Evolutionary conservation across 2,329 filamentous ascomycete genomes (phyloP), one percentile per base, ranked within the genome.

Genomic region (Dothideomycetes sp.): DNA sequence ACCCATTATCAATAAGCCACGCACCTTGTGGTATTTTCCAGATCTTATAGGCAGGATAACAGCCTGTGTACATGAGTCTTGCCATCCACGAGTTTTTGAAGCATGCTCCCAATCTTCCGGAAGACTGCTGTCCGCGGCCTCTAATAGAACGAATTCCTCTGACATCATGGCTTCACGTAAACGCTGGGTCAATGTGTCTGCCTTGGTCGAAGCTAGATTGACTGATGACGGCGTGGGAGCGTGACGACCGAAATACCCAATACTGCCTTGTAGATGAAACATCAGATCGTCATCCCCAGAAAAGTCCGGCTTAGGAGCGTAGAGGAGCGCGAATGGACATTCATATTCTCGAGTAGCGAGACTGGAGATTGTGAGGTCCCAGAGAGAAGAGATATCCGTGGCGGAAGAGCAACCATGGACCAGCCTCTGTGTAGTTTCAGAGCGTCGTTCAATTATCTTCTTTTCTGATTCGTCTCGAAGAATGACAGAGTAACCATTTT

Each of bases 311-410:
- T 42, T 22, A 11, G 33, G 38, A 5, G 45, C 44, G 18, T 47
- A 47, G 5, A 47, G 19, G 15, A 45, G 35, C 10, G 45, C 45
- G 17, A 47, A 47, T 13, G 45, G 45, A 23, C 44, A 45, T 17
- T 43, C 42, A 27, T 44, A 22, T 18, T 33, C 37, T 31, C 44
- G 40, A 11, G 34, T 30, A 18, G 37, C 34, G 2, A 47, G 16
- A 12, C 37, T 43, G 8, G 33, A 24, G 8, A 43, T 27, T 20
- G 43, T 36, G 9, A 16, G 18, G 2, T 39, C 30, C 45, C 45
- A 47, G 19, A 47, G 33, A 11, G 34, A 32, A n/a, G 42, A 25
- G 28, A 43, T 41, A 16, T 41, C 32, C 4, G 23, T 33, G 15
- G 43, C 36, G 8, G 30, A 15, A 16, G 24, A 31, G 18, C 39